Conservation (phyloP, 2,329 filamentous ascomycete species). For the Didymella keratinophila region DNA sequence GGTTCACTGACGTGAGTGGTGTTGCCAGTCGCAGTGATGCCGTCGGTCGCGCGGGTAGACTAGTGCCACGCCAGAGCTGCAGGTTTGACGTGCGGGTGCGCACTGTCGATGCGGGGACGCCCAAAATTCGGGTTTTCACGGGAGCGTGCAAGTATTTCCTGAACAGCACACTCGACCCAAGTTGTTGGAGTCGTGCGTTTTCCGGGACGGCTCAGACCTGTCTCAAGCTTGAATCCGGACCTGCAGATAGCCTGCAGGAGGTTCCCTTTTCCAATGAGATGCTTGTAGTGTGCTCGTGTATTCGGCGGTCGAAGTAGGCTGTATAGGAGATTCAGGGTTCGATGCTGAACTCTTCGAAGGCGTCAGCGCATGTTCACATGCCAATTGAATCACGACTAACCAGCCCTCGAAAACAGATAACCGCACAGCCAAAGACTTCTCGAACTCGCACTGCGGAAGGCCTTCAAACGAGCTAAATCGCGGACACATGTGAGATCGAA, state of each 20-base stretch:
- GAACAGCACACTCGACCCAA: constrained; percentile 10
- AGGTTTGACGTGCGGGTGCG: constrained; percentile 32
- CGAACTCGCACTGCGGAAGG: constrained; percentile 38
- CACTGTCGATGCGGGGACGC: constrained; percentile 36
- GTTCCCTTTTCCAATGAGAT: constrained; percentile 7
- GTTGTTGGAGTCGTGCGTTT: background rate
- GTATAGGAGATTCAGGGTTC: constrained; percentile 12
- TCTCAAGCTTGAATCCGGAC: background rate
- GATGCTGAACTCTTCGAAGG: constrained; percentile 21
- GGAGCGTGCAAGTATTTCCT: constrained; percentile 24
- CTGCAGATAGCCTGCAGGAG: constrained; percentile 2
- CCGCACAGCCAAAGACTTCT: constrained; percentile 39
- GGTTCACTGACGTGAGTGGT: constrained; percentile 26
- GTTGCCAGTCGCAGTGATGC: constrained; percentile 23
- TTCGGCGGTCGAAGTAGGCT: constrained; percentile 16
- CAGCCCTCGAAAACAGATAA: constrained; percentile 14
- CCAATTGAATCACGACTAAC: constrained; percentile 18
- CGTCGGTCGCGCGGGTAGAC: constrained; percentile 31
- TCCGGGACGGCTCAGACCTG: background rate
- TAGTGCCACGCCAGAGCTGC: constrained; percentile 28
- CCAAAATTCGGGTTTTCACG: constrained; percentile 30
- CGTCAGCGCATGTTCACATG: constrained; percentile 29
- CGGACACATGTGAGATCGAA: constrained; percentile 41
- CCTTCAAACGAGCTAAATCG: constrained; percentile 31
- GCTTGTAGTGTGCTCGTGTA: constrained; percentile 2